These are phyloP conservation scores for Saccharomycopsis sp. DNA, from an alignment of 805 yeast genomes.

Conservation along the genomic window DNA sequence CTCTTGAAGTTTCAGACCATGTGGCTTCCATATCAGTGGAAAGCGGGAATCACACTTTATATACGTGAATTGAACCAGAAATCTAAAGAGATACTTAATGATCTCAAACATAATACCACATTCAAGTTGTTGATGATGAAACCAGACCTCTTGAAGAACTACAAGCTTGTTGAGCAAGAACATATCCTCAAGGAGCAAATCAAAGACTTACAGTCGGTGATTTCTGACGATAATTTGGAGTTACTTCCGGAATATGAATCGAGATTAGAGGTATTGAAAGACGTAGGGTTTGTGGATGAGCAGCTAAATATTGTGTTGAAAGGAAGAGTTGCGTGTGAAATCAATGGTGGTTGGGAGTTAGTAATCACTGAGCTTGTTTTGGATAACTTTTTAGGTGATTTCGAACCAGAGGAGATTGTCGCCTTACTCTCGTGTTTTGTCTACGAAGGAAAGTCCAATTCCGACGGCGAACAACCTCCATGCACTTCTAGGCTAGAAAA, in stretches of 20 bases:
- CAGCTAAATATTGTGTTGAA: slow-evolving; percentile 67
- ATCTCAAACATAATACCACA: slow-evolving; percentile 25
- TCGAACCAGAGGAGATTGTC: slow-evolving; percentile 95
- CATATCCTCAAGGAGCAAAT: slow-evolving; percentile 45
- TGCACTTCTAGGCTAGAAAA: slow-evolving; percentile 75
- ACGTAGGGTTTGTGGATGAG: slow-evolving; percentile 74
- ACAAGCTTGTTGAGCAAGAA: slow-evolving; percentile 39
- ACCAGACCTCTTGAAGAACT: slow-evolving; percentile 40
- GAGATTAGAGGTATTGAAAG: slow-evolving; percentile 68
- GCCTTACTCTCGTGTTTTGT: slow-evolving; percentile 89
- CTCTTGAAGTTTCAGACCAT: slow-evolving; percentile 34
- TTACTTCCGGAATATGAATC: slow-evolving; percentile 91
- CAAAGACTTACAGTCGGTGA: slow-evolving; percentile 46
- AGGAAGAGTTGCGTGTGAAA: slow-evolving; percentile 92
- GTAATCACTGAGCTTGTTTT: slow-evolving; percentile 82
- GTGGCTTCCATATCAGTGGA: slow-evolving; percentile 41
- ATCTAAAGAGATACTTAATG: slow-evolving; percentile 31
- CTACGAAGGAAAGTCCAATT: slow-evolving; percentile 70
- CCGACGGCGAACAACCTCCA: slow-evolving; percentile 51
- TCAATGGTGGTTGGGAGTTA: slow-evolving; percentile 86
- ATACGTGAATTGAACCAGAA: slow-evolving; percentile 34
- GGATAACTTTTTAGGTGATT: slow-evolving; percentile 88
- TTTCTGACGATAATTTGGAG: slow-evolving; percentile 85
- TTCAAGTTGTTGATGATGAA: slow-evolving; percentile 29
- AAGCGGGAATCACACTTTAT: slow-evolving; percentile 30